Evolutionary conservation across 805 yeast genomes (phyloP), one percentile per base, ranked within the genome.

Genomic region (Ogataea zsoltii): DNA sequence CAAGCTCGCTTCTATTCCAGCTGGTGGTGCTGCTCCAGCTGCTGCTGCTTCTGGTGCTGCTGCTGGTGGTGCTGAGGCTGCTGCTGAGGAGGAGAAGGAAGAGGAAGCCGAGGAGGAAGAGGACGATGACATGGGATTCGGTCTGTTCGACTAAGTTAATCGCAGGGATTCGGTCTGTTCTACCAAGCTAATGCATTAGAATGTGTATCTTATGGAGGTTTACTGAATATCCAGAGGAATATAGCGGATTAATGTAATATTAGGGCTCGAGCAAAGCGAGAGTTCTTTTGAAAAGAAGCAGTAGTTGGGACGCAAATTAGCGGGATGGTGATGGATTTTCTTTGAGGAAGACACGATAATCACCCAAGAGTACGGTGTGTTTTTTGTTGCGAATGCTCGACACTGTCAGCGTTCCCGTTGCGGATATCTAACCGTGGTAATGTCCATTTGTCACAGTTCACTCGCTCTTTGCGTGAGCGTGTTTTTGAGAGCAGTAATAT

Each of bases 21-120:
- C 97, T 67, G 97, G 97, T 74, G 97, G 96, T 77, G 94, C 97
- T 72, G 96, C 94, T 73, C 81, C 89, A 67, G 75, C 94, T 61
- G 73, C 85, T 63, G 76, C 81, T 67, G 80, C 77, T 67, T 80
- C 79, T 67, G 83, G 86, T 60, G 80, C 85, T 63, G 83, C 84
- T 64, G 84, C 79, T 66, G 87, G 74, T 70, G 83, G 72, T 56
- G 83, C 80, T 57, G 86, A 78, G 59, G 89, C 76, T 56, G 94
- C 74, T 48, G 96, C 72, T 50, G 94, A 70, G 50, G 94, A 73
- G 61, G 88, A 70, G 59, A 83, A 74, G 64, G 89, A 77, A 65
- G 91, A 74, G 62, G 83, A 67, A 58, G 84, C 67, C 60, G 79
- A 70, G 57, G 77, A 71, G 66, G 82, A 75, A 65, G 72, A 72